Evolutionary conservation across 2,329 filamentous ascomycete species (phyloP).

Genomic region (Fusarium torulosum): DNA sequence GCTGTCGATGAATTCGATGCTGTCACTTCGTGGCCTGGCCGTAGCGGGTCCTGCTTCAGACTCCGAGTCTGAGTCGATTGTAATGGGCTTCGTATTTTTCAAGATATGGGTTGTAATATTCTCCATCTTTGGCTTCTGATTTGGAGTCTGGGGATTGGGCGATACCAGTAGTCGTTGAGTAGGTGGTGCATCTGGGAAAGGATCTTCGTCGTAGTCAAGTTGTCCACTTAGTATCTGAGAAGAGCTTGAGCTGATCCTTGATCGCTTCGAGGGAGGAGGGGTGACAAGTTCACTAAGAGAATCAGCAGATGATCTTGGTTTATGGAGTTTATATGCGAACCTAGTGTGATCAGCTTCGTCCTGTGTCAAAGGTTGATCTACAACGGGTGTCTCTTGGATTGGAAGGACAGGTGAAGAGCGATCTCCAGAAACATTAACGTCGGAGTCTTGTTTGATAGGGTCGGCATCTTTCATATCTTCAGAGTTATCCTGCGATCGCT

Average conservation of each 20-base stretch:
- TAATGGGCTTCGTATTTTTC: constrained; percentile 17
- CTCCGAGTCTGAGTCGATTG: constrained; percentile 54
- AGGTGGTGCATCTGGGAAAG: constrained; percentile 42
- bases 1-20: constrained; percentile 26
- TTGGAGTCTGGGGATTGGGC: constrained; percentile 14
- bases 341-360: constrained; percentile 33
- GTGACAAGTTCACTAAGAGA: constrained; percentile 51
- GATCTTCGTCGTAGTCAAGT: constrained; percentile 18
- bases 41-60: constrained; percentile 33
- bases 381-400: constrained; percentile 5
- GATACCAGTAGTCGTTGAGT: constrained; percentile 31
- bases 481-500: constrained; percentile 41
- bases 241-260: constrained; percentile 44
- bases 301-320: constrained; percentile 26
- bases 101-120: constrained; percentile 6
- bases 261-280: constrained; percentile 57
- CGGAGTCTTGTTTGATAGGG: background rate
- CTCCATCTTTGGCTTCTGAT: constrained; percentile 16
- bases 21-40: constrained; percentile 21
- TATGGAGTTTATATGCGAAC: constrained; percentile 31
- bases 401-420: constrained; percentile 1
- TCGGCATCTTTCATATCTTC: constrained; percentile 19
- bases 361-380: constrained; percentile 30
- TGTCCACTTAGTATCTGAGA: constrained; percentile 37
- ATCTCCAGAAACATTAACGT: background rate